These are phyloP conservation scores for Ceratocystis colombiana DNA, from an alignment of 2,329 filamentous ascomycete genomes.

Conservation along the genomic window DNA sequence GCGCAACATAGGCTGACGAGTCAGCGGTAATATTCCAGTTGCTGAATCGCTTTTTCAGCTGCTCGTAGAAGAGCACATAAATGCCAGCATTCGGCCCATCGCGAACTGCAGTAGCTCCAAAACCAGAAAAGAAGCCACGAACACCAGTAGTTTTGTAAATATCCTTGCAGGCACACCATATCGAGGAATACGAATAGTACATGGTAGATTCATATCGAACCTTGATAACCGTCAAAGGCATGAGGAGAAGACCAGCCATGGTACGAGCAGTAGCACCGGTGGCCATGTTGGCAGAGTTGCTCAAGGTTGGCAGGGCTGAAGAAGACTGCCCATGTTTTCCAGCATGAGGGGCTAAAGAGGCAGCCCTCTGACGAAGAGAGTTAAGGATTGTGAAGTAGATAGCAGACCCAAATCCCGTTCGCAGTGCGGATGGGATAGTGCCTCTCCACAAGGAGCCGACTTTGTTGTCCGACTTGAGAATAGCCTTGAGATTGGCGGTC, in stretches of 20 bases:
- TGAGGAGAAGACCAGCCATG: conserved; percentile 79
- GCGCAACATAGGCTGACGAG: conserved; percentile 19
- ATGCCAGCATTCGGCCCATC: conserved; percentile 95
- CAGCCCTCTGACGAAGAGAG: conserved; percentile 47
- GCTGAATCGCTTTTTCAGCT: conserved; percentile 57
- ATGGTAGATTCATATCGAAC: conserved; percentile 86
- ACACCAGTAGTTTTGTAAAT: conserved; percentile 64
- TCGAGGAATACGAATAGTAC: conserved; percentile 67
- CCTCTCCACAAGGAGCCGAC: conserved; percentile 80
- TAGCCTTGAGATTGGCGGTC: conserved; percentile 52
- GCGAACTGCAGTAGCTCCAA: conserved; percentile 82
- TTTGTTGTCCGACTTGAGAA: conserved; percentile 44
- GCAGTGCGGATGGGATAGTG: conserved; percentile 81
- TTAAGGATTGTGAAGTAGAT: conserved; percentile 91
- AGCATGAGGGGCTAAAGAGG: conserved; percentile 7
- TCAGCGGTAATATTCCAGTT: conserved; percentile 20
- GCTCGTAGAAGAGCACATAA: conserved; percentile 90
- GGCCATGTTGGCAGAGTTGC: conserved; percentile 71
- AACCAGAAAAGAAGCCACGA: conserved; percentile 83
- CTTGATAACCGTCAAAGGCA: conserved; percentile 94
- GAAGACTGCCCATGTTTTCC: conserved; percentile 43
- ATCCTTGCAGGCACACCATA: conserved; percentile 60
- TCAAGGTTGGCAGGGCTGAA: conserved; percentile 69
- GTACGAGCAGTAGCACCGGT: conserved; percentile 78
- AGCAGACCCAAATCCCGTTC: conserved; percentile 85